A percentile compares a stretch with the other conserved stretches of the same genome.
These are phyloP conservation scores for Atkinsonella hypoxylon DNA, from an alignment of 2,329 filamentous ascomycete species.

Conservation along the genomic window DNA sequence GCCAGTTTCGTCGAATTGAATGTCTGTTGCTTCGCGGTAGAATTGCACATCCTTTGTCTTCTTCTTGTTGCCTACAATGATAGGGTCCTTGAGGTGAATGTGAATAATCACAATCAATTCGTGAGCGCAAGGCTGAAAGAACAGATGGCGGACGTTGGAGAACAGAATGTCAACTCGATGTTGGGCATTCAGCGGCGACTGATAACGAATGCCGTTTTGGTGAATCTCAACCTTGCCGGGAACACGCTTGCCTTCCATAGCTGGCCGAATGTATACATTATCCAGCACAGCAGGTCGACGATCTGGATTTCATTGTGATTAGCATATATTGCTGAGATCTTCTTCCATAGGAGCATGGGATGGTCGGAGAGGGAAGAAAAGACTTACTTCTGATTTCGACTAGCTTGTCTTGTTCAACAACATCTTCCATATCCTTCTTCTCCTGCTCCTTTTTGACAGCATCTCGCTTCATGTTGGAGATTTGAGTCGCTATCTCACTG, in stretches of 20 bases:
- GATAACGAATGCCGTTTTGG: conserved; percentile 95
- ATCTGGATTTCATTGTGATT: conserved; percentile 44
- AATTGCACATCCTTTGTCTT: conserved; percentile 99
- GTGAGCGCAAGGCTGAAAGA: conserved; percentile 95
- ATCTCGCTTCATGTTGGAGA: conserved; percentile 92
- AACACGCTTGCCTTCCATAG: conserved; percentile 92
- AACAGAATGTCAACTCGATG: conserved; percentile 89
- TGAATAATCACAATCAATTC: conserved; percentile 97
- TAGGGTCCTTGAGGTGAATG: conserved; percentile 93
- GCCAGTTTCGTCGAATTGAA: conserved; percentile 96
- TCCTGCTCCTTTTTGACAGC: conserved; percentile 87
- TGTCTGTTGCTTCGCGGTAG: conserved; percentile 94
- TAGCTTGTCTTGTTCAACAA: conserved; percentile 96
- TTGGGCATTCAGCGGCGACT: conserved; percentile 66
- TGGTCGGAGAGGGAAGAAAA: not conserved
- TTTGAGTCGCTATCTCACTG: conserved; percentile 81
- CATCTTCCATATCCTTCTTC: conserved; percentile 99
- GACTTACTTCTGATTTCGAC: conserved; percentile 77
- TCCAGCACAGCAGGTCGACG: conserved; percentile 83
- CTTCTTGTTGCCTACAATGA: conserved; percentile 92
- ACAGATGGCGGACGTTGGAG: conserved; percentile 95
- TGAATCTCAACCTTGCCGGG: conserved; percentile 95
- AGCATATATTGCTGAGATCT: not conserved
- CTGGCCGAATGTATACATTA: conserved; percentile 90
- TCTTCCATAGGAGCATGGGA: not conserved